These are phyloP conservation scores for Helminthosporium solani DNA, from an alignment of 2,329 filamentous ascomycete genomes.

Conservation along the genomic window DNA sequence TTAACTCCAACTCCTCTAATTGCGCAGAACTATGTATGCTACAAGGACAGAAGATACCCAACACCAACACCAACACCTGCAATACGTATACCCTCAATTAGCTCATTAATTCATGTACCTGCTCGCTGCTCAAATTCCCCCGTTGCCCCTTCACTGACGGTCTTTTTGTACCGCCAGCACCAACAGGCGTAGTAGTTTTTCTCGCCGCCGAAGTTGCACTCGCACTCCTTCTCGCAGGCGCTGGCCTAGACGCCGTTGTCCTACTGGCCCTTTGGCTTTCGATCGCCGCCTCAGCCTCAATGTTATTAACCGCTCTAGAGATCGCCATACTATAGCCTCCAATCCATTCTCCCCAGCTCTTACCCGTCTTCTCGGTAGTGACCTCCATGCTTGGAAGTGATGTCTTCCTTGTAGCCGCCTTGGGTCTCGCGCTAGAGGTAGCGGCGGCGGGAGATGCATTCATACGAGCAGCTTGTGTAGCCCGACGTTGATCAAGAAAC, in stretches of 20 bases:
- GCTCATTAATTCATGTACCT: conserved; percentile 10
- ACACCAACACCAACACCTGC: background rate
- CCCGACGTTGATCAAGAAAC: conserved; percentile 34
- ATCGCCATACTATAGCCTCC: conserved; percentile 42
- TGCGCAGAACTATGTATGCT: background rate
- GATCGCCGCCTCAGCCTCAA: conserved; percentile 39
- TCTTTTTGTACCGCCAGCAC: conserved; percentile 5
- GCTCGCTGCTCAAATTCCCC: conserved; percentile 17
- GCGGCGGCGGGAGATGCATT: conserved; percentile 2
- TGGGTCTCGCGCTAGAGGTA: conserved; percentile 5
- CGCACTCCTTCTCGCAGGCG: conserved; percentile 1
- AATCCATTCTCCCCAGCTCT: conserved; percentile 42
- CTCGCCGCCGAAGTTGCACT: conserved; percentile 7
- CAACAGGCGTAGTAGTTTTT: conserved; percentile 2
- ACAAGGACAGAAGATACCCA: background rate
- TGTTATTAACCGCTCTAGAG: conserved; percentile 36
- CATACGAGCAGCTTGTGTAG: conserved; percentile 5
- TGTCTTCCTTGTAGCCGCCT: conserved; percentile 8
- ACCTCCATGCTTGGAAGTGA: conserved; percentile 15
- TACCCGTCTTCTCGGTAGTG: conserved; percentile 15
- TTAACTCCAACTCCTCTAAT: no score
- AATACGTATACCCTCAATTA: background rate
- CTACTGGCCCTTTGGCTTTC: conserved; percentile 24
- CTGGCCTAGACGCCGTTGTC: conserved; percentile 3
- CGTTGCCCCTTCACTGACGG: conserved; percentile 12